Percentiles rank a stretch among this genome's conserved stretches.
Conservation (phyloP, 2,329 filamentous ascomycete genomes). For the Pseudogymnoascus sp. region DNA sequence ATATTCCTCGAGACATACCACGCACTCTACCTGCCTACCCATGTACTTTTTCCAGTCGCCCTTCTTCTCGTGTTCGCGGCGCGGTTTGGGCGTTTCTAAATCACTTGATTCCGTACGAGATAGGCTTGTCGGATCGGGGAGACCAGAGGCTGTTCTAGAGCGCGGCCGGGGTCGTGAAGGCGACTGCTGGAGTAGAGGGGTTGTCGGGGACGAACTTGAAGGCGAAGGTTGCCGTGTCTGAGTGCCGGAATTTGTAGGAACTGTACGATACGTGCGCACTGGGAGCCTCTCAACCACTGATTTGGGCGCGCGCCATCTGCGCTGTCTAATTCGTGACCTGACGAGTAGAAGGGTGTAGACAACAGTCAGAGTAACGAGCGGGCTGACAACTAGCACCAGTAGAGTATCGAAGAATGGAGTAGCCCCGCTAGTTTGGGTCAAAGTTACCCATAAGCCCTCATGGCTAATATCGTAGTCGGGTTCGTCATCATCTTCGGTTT, state of each 20-base stretch:
- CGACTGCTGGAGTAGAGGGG: conserved; percentile 64
- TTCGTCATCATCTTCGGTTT: conserved; percentile 15
- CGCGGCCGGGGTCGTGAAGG: conserved; percentile 49
- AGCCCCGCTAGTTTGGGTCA: conserved; percentile 81
- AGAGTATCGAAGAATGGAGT: conserved; percentile 95
- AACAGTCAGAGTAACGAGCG: conserved; percentile 81
- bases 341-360: conserved; percentile 85
- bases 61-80: conserved; percentile 41
- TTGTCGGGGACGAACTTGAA: conserved; percentile 60
- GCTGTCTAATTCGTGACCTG: conserved; percentile 76
- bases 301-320: conserved; percentile 95
- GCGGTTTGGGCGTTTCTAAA: conserved; percentile 20
- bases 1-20: conserved; percentile 95
- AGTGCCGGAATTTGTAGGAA: conserved; percentile 50
- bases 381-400: conserved; percentile 91
- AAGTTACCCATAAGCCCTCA: conserved; percentile 90
- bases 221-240: conserved; percentile 55
- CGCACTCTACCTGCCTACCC: conserved; percentile 73
- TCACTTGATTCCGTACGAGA: conserved; percentile 35
- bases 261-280: conserved; percentile 88
- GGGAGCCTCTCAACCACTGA: conserved; percentile 91
- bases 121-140: conserved; percentile 43
- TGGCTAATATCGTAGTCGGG: conserved; percentile 37
- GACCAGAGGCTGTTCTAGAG: conserved; percentile 56
- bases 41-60: conserved; percentile 59